These are phyloP conservation scores for Centella asiatica DNA, from an alignment of 129 eudicot genomes.

Conservation along the genomic window DNA sequence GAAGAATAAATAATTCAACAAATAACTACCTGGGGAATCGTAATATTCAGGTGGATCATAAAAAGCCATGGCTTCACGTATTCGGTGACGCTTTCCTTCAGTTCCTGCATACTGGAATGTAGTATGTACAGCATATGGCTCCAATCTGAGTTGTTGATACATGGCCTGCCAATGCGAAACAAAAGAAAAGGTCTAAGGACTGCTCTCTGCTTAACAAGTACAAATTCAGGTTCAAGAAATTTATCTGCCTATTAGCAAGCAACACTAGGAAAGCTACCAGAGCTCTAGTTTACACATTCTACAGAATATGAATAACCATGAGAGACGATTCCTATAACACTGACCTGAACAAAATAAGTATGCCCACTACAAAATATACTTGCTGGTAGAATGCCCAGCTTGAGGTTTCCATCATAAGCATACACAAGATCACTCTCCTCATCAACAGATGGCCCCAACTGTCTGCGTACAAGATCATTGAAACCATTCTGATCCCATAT, in stretches of 20 bases:
- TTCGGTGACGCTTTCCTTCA: slow-evolving; percentile 87
- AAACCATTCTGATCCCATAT: slow-evolving; percentile 97
- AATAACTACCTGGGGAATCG: slow-evolving; percentile 56
- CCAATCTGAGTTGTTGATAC: slow-evolving; percentile 83
- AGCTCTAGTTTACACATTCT: neutral
- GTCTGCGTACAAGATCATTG: slow-evolving; percentile 71
- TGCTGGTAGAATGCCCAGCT: slow-evolving; percentile 84
- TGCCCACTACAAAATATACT: slow-evolving; percentile 97
- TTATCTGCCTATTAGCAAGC: neutral
- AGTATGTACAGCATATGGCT: slow-evolving; percentile 91
- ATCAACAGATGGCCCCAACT: slow-evolving; percentile 83
- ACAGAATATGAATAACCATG: neutral
- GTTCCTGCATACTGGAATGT: slow-evolving; percentile 96
- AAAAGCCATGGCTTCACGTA: slow-evolving; percentile 90
- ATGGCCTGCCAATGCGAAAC: slow-evolving; percentile 48
- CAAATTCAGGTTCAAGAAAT: neutral
- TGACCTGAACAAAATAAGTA: slow-evolving; percentile 95
- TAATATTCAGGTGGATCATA: slow-evolving; percentile 95
- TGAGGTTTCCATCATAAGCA: slow-evolving; percentile 92
- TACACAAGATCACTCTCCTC: slow-evolving; percentile 90
- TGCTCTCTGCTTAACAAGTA: neutral
- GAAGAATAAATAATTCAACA: neutral
- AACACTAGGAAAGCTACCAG: neutral
- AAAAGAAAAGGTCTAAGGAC: neutral
- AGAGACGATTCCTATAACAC: neutral